These are phyloP conservation scores for Pythium dissotocum DNA, from an alignment of 352 stramenopile species.

Conservation along the genomic window DNA sequence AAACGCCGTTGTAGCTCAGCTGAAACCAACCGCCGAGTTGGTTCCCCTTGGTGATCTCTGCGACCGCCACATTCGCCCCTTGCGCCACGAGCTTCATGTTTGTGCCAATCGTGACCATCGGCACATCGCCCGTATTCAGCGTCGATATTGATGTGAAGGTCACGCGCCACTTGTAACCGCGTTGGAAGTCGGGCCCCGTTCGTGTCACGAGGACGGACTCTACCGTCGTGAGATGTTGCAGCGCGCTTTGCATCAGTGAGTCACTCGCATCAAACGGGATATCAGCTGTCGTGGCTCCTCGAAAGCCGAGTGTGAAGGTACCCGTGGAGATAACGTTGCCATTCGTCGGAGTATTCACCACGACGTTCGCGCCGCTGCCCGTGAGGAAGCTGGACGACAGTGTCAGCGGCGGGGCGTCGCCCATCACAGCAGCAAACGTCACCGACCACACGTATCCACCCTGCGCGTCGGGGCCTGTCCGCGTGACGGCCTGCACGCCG, in stretches of 20 bases:
- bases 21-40: conserved; percentile 72
- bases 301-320: conserved; percentile 92
- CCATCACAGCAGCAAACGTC: conserved; percentile 73
- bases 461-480: conserved; percentile 69
- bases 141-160: conserved; percentile 68
- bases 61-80: conserved; percentile 41
- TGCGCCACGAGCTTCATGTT: conserved; percentile 40
- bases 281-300: conserved; percentile 84
- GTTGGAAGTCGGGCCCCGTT: conserved; percentile 50
- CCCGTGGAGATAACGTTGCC: conserved; percentile 77
- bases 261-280: conserved; percentile 85
- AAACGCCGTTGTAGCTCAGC: conserved; percentile 39
- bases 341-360: conserved; percentile 54
- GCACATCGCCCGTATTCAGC: conserved; percentile 61
- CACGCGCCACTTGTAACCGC: conserved; percentile 72
- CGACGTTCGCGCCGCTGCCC: conserved; percentile 65
- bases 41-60: conserved; percentile 48
- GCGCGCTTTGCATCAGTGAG: conserved; percentile 51
- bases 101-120: conserved; percentile 46
- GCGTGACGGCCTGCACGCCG: conserved; percentile 60
- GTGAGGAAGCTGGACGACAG: conserved; percentile 72
- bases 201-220: conserved; percentile 62
- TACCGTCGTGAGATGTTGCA: conserved; percentile 62
- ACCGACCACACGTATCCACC: conserved; percentile 93
- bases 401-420: conserved; percentile 58